Evolutionary conservation across 2,329 filamentous ascomycete species (phyloP).

Genomic region (Spiromastix sp.): DNA sequence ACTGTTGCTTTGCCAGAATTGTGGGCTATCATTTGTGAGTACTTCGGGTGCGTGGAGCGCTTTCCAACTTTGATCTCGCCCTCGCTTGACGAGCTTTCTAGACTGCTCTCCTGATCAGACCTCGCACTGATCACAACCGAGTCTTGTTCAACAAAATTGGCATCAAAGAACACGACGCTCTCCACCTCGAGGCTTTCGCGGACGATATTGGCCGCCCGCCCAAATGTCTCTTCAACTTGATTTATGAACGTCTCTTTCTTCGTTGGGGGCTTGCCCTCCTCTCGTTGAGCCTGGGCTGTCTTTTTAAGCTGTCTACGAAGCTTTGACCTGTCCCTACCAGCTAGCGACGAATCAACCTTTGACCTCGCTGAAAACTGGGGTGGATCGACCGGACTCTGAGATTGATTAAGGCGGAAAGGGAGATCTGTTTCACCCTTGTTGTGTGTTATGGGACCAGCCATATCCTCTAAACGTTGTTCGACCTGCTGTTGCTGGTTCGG

Average conservation of each 20-base stretch:
- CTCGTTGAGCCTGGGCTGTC: slow-evolving; percentile 8
- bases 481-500: slow-evolving; percentile 9
- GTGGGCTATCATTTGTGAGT: background rate
- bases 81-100: background rate
- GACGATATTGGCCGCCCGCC: slow-evolving; percentile 36
- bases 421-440: background rate
- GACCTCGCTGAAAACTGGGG: background rate
- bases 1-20: background rate
- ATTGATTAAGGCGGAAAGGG: background rate
- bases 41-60: background rate
- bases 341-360: background rate
- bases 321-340: slow-evolving; percentile 1
- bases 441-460: slow-evolving; percentile 11
- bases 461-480: slow-evolving; percentile 14
- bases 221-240: slow-evolving; percentile 25
- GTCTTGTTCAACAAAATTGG: slow-evolving; percentile 13
- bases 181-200: slow-evolving; percentile 33
- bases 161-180: slow-evolving; percentile 26
- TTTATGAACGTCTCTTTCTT: too few relatives aligned
- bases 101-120: slow-evolving; percentile 2
- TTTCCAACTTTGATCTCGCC: background rate
- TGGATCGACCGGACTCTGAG: background rate
- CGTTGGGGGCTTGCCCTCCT: too few relatives aligned
- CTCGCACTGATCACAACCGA: slow-evolving; percentile 8
- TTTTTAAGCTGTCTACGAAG: slow-evolving; percentile 7